Conservation (phyloP, 129 eudicot genomes). For the Silybum marianum region DNA sequence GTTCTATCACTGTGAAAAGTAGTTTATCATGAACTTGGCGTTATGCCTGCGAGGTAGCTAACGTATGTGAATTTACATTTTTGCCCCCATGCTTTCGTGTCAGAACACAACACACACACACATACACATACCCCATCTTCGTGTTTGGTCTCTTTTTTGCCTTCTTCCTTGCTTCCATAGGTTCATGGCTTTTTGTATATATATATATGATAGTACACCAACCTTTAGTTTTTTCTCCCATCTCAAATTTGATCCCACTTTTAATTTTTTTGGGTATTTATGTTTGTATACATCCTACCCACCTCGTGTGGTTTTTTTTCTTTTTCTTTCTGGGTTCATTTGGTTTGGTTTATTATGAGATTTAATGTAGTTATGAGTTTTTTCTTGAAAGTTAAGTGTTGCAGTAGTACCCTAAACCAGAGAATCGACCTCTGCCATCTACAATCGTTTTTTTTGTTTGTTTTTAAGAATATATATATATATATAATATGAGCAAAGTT, state of each 20-base stretch:
- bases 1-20: conserved; percentile 8
- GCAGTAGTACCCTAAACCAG: neutral
- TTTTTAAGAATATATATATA: too few relatives aligned
- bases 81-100: conserved; percentile 21
- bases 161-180: neutral
- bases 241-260: neutral
- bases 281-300: neutral
- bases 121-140: neutral
- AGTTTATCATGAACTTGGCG: neutral
- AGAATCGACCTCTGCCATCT: neutral
- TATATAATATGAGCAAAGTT: too few relatives aligned
- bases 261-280: neutral
- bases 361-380: neutral
- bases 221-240: neutral
- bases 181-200: conserved; percentile 8
- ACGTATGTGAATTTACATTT: conserved; percentile 3
- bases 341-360: neutral
- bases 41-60: neutral
- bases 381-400: neutral
- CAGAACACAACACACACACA: neutral
- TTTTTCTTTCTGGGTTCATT: neutral
- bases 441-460: neutral
- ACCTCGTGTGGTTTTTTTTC: neutral
- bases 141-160: neutral
- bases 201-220: neutral